These are phyloP conservation scores for Harringtonia lauricola DNA, from an alignment of 2,329 filamentous ascomycete genomes.

Conservation along the genomic window DNA sequence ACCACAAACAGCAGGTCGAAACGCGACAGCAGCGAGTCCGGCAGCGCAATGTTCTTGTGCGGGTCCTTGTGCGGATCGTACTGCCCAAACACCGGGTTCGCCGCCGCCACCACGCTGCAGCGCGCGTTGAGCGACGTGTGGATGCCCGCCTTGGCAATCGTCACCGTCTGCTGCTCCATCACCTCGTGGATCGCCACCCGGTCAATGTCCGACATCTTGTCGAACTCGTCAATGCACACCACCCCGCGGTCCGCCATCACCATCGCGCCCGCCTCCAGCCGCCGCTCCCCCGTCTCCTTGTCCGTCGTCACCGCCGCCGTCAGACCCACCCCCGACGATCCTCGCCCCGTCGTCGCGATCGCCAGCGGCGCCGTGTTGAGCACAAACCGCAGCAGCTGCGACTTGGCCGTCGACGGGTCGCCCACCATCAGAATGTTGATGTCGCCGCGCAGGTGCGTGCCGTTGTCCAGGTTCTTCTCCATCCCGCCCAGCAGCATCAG, in stretches of 20 bases:
- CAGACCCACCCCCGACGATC: constrained; percentile 93
- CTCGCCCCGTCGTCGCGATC: constrained; percentile 92
- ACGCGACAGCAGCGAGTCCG: constrained; percentile 92
- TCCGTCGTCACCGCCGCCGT: constrained; percentile 94
- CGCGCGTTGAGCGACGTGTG: constrained; percentile 95
- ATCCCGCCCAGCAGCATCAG: constrained; percentile 91
- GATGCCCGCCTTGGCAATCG: constrained; percentile 96
- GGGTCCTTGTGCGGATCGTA: constrained; percentile 98
- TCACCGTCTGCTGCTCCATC: constrained; percentile 99
- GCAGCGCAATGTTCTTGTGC: constrained; percentile 95
- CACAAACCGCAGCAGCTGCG: constrained; percentile 93
- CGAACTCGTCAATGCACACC: constrained; percentile 98
- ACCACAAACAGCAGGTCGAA: constrained; percentile 97
- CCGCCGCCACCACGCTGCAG: constrained; percentile 91
- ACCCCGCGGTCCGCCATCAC: constrained; percentile 94
- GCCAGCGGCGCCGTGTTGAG: constrained; percentile 93
- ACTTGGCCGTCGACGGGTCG: constrained; percentile 96
- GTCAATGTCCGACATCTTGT: constrained; percentile 99
- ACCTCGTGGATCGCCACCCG: constrained; percentile 99
- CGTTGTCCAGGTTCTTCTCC: constrained; percentile 98
- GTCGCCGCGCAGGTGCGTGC: constrained; percentile 93
- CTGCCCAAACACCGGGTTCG: constrained; percentile 95
- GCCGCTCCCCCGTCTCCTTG: constrained; percentile 92
- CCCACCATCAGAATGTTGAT: constrained; percentile 99
- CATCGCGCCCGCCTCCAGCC: constrained; percentile 96